Conservation (phyloP, 345 rosid species). For the Zanthoxylum bungeanum region DNA sequence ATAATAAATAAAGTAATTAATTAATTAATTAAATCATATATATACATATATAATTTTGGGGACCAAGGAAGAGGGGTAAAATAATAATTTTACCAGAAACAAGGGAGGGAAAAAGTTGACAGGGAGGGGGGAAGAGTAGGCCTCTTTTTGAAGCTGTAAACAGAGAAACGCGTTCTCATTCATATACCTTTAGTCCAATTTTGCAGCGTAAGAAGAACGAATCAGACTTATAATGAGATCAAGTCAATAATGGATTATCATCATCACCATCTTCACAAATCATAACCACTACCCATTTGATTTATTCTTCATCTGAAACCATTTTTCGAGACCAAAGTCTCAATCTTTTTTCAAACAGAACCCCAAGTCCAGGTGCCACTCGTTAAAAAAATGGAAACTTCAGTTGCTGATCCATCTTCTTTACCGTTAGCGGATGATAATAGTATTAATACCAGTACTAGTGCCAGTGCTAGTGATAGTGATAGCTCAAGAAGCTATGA, state of each 20-base stretch:
- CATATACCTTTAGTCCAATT: neutral
- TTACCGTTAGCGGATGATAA: neutral
- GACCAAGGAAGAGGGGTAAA: too few relatives aligned
- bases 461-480: neutral
- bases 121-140: too few relatives aligned
- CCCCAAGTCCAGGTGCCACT: neutral
- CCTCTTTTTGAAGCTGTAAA: neutral
- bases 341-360: neutral
- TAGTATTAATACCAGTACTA: too few relatives aligned
- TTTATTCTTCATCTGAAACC: neutral
- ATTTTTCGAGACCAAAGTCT: neutral
- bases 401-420: slow-evolving; percentile 5
- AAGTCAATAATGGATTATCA: neutral
- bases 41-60: too few relatives aligned
- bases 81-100: too few relatives aligned
- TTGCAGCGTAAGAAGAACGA: neutral
- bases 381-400: slow-evolving; percentile 15
- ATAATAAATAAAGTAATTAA: too few relatives aligned
- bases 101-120: too few relatives aligned
- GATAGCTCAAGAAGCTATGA: slow-evolving; percentile 23
- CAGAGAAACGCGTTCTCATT: neutral
- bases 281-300: too few relatives aligned
- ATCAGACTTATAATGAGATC: neutral
- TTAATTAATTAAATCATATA: too few relatives aligned
- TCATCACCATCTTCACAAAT: neutral